Evolutionary conservation across 2,329 filamentous ascomycete genomes (phyloP), one percentile per base, ranked within the genome.

Genomic region (Nothophoma quercina): DNA sequence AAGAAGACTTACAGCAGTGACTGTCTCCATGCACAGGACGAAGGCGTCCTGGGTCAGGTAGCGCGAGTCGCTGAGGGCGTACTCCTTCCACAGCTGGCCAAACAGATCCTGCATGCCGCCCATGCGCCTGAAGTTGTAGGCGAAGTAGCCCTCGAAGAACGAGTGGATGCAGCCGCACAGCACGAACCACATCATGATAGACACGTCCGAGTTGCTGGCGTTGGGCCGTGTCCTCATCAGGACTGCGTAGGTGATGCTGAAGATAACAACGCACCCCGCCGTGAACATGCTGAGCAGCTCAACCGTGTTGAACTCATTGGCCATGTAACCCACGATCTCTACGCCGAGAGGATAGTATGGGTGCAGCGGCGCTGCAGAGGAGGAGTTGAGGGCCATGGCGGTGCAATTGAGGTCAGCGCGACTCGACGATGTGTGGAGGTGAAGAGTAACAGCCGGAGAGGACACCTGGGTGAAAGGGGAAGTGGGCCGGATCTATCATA

Each of bases 11-110:
- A 93, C 89, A 33, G 86, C 86, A 1, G 92, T 96, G 57, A 96
- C 85, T 15, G 83, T 85, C 79, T 96, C 92, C 73, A 96, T 88
- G 72, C 89, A 93, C n/a, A 96, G 79, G 63, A 95, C 91, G 65
- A 96, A 92, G 1, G 88, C 83, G 68, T 73, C 89, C 15, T 87
- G 86, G 2, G 88, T 92, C 63, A 96, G 78, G 69, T 96, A 96
- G 34, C 92, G 83, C 47, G 91, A 96, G 76, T 96, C 92, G 2
- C 90, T 93, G 26, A 93, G 81, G 3, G 90, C 83, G 71, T 96
- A 96, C 75, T 96, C 92, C 71, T 96, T 96, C 92, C 92, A 96
- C 35, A 96, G 79, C 77, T 96, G 91, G 2, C 88, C 90, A 50
- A 93, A 88, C 7, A 95, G 76, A 47, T 87, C 86, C 70, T 91